Base-by-base conservation (phyloP, 495 filamentous ascomycete species). In the Schizothecium vesticola region DNA sequence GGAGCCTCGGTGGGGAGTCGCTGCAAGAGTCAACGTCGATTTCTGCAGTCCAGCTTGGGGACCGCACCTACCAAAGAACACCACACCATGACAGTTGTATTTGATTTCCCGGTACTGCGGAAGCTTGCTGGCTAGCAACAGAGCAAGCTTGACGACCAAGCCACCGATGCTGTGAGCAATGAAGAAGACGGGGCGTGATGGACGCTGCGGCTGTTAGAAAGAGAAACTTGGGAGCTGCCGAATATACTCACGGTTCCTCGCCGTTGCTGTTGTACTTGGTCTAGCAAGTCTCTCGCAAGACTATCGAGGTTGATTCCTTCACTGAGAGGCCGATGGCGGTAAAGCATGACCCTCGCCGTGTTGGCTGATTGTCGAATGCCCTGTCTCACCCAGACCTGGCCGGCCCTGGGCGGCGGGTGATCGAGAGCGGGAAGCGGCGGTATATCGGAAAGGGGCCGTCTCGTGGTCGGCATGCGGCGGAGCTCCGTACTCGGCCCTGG, bases 91-190 rank as follows among this genome's bases (percentile, higher is more conserved):
- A 69, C 87, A 89, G 70, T 83, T 84, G 31, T 80, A 81, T 31
- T 84, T 79, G 13, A 90, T 80, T 5, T 80, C 67, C 22, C 61
- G 72, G 56, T 80, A 73, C 70, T 72, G 71, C 60, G 71, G 57
- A 56, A 78, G 65, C 76, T 77, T 78, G 62, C 75, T 83, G 19
- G 86, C 86, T 51, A 77, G 75, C 4, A 84, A 78, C n/a, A 89
- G 72, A n/a, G 85, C 85, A 23, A 77, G 72, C 74, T 89, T 90
- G 5, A 80, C 85, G 2, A 89, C 85, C 61, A 89, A 75, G 3
- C 88, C 88, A 7, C 88, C 87, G 8, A 89, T 87, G 69, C 88
- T 89, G 61, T 90, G 88, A 31, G 83, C 89, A 23, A 91, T 80
- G 71, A 90, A 88, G 69, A 90, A 85, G 1, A 90, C 73, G 1